Evolutionary conservation across 345 rosid genomes (phyloP).

Genomic region (Corymbia maculata): DNA sequence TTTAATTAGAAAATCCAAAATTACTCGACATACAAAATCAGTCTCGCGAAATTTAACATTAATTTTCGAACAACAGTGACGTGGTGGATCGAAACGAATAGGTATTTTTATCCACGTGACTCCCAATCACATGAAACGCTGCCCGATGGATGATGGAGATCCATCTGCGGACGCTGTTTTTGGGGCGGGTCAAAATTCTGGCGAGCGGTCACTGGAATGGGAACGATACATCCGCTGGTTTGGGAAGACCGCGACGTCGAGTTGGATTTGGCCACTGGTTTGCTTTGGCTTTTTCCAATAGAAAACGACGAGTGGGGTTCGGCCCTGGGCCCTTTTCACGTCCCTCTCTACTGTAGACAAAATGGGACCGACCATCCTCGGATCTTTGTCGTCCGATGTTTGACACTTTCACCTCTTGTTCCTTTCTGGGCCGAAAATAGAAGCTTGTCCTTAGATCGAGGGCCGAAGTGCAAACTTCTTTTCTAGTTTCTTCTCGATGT

Average conservation of each 20-base stretch:
- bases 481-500: not conserved
- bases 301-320: not conserved
- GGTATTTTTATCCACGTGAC: not conserved
- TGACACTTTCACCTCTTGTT: not conserved
- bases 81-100: not conserved
- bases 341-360: not conserved
- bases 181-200: not conserved
- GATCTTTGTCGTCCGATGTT: not conserved
- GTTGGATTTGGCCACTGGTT: not conserved
- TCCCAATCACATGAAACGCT: not conserved
- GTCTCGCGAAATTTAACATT: not conserved
- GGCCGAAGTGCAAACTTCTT: not conserved
- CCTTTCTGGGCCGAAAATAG: not conserved
- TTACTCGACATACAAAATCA: not conserved
- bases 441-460: not conserved
- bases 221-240: not conserved
- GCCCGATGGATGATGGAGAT: not conserved
- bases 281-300: not conserved
- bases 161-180: not conserved
- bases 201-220: not conserved
- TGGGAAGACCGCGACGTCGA: not conserved
- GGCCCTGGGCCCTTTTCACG: too few relatives aligned
- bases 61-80: not conserved
- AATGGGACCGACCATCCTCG: not conserved
- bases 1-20: not conserved